Evolutionary conservation across 768 basidiomycete genomes (phyloP), one percentile per base, ranked within the genome.

Genomic region (Favolaschia claudopus): DNA sequence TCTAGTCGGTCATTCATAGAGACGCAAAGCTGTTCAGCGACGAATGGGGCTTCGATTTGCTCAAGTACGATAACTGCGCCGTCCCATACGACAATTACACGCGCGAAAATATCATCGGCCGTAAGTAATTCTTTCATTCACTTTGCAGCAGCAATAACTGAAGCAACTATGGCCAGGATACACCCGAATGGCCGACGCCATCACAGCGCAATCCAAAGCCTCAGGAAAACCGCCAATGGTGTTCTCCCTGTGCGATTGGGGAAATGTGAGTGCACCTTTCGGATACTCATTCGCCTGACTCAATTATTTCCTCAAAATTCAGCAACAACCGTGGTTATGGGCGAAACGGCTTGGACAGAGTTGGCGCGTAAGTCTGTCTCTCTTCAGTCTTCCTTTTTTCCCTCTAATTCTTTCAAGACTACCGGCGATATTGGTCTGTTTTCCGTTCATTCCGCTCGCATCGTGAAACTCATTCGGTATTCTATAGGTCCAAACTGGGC

Each of bases 21-120:
- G 87, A 89, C 69, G 77, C 76, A 28, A 81, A 82, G 66, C 66
- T 80, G 9, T 89, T 89, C 73, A 81, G 74, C 25, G 67, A 79
- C 59, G 79, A 84, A 43, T 89, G 88, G 88, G 86, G 85, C 7
- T 88, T 89, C 49, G 85, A 89, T 67, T 77, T 84, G 56, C 74
- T 88, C 19, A 89, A 88, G 87, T 87, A 85, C 63, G 86, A 87
- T 62, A 87, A 87, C 57, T 87, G 85, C 60, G 84, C 82, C 7
- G 79, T 87, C 48, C 83, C 88, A 1, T 86, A 80, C 58, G 86
- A 87, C 62, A 76, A 78, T 51, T 72, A 85, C 55, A 84, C 81
- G 60, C 81, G 78, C 59, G 77, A 82, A 70, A 86, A 85, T 59
- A 81, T 85, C 63, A 73, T 83, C 54, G 85, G 82, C 48, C 82